phyloP scores from a whole-genome alignment of 331 rosid species.

The Stylosanthes scabra region DNA sequence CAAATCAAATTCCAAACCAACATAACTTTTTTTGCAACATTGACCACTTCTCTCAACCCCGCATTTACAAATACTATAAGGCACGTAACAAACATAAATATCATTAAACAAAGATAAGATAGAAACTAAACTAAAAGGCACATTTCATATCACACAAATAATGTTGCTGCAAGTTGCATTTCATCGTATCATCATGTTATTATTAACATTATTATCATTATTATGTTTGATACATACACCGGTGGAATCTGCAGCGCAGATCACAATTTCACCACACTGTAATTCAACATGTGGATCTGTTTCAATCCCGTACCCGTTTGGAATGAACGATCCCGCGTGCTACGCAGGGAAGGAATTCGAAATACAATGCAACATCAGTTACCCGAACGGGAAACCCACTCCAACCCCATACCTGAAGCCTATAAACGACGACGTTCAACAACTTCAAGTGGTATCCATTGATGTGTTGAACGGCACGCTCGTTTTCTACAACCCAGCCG shows the following conservation, averaged over 20 bases:
- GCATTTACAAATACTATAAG: background rate
- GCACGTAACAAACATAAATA: background rate
- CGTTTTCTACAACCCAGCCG: background rate
- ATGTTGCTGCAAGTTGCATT: conserved; percentile 13
- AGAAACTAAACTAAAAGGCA: background rate
- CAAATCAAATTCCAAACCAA: too few relatives aligned
- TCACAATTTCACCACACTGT: background rate
- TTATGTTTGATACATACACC: background rate
- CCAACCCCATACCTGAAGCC: conserved; percentile 10
- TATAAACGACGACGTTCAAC: too few relatives aligned
- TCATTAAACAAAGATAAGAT: background rate
- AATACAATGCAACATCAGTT: conserved; percentile 9
- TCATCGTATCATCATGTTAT: background rate
- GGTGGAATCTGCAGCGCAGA: background rate
- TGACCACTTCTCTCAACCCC: too few relatives aligned
- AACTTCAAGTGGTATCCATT: background rate
- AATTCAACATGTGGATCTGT: background rate
- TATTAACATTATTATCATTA: background rate
- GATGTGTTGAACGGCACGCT: background rate
- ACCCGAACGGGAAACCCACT: background rate
- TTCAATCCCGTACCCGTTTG: conserved; percentile 36
- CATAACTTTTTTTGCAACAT: too few relatives aligned
- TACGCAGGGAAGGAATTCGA: conserved; percentile 32
- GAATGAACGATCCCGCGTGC: conserved; percentile 32
- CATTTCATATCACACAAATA: background rate